Base-by-base conservation (phyloP, 768 basidiomycete genomes). In the Lentinula detonsa region DNA sequence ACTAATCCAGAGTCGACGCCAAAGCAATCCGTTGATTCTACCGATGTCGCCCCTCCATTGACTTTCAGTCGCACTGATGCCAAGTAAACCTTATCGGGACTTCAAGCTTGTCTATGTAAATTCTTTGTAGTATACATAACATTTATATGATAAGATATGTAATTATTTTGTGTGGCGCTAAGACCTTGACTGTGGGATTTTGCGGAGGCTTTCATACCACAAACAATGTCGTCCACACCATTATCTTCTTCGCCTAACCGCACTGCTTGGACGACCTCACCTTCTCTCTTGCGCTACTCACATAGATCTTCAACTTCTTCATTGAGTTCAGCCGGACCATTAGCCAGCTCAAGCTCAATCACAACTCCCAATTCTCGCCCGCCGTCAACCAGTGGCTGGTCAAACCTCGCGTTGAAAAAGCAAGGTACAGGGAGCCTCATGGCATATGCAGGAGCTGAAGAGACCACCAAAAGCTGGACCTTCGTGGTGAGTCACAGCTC, bases 401-500 rank as follows among this genome's bases (percentile, higher is more conserved):
- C 57, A 33, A 50, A 49, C n/a, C 28, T 61, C 42, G 61, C 35
- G 69, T 71, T 69, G 62, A 57, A 63, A 18, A 69, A 68, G 59
- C 69, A 69, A 11, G 63, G 64, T 42, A 59, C 66, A 5, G 67
- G 65, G 18, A 50, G 71, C 18, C 65, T 66, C 3, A 70, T 73
- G 70, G 68, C 67, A 16, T 68, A 60, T 61, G 45, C 61, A 37
- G 46, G 57, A 39, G 37, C 49, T 56, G 79, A 81, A 21, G 79
- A 82, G 18, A 74, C 78, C 7, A 85, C 79, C 13, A 74, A 82
- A 39, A 86, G 88, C 64, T 88, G 87, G 86, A 77, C 82, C 3
- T 86, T 87, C 66, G 81, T 80, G 65, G 87, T 84, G 67, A 66
- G 78, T 69, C 40, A 23, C 11, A n/a, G 21, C 5, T n/a, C 7